These are phyloP conservation scores for Quercus robur DNA, from an alignment of 306 rosid genomes.

Conservation along the genomic window DNA sequence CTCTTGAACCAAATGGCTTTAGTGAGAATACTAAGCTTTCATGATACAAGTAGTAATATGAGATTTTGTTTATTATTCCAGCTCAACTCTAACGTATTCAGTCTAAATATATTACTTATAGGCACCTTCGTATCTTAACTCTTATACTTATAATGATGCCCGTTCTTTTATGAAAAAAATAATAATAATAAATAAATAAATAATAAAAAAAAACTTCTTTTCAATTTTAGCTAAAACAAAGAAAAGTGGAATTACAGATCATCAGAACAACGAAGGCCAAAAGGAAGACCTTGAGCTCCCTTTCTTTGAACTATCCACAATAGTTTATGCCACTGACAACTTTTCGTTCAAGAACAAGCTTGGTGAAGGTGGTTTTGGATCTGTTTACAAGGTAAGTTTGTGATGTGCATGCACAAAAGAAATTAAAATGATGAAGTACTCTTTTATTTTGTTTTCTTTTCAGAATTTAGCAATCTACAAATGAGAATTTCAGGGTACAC, in stretches of 20 bases:
- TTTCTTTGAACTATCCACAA: constrained; percentile 27
- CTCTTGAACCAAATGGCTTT: no score
- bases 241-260: background rate
- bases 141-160: background rate
- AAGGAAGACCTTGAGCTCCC: constrained; percentile 47
- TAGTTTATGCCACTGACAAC: constrained; percentile 39
- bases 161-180: background rate
- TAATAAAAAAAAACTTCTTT: background rate
- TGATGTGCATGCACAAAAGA: background rate
- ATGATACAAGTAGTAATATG: no score
- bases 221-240: background rate
- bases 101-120: background rate
- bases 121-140: background rate
- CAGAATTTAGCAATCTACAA: no score
- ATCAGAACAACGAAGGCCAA: background rate
- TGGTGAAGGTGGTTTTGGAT: constrained; percentile 67
- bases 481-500: constrained; percentile 39
- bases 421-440: background rate
- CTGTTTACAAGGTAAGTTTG: constrained; percentile 39
- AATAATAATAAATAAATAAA: no score
- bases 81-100: background rate
- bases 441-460: no score
- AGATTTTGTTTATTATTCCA: no score
- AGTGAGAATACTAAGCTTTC: no score
- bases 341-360: constrained; percentile 43